Evolutionary conservation across 1,284 basidiomycete genomes (phyloP).

Genomic region (Trichosporon sp.): DNA sequence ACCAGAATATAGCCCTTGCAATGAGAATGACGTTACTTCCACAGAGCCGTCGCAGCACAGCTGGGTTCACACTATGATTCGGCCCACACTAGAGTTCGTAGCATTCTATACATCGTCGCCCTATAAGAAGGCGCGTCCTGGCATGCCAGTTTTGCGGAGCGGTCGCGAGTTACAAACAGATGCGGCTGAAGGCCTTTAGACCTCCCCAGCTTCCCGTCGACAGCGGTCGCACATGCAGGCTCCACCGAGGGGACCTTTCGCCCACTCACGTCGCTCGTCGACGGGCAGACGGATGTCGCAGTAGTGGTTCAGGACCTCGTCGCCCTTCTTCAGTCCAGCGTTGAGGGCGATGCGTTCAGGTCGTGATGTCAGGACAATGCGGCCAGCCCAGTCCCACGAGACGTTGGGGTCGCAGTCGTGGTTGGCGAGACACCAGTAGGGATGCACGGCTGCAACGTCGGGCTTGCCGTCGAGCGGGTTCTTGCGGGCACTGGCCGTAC

Average conservation of each 20-base stretch:
- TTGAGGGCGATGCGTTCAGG: not conserved
- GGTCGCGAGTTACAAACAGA: too few relatives aligned
- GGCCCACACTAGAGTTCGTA: too few relatives aligned
- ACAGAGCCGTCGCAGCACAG: too few relatives aligned
- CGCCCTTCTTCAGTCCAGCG: slow-evolving; percentile 9
- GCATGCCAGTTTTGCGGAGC: too few relatives aligned
- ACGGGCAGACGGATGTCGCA: slow-evolving; percentile 18
- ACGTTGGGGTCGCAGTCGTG: slow-evolving; percentile 22
- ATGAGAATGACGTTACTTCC: too few relatives aligned
- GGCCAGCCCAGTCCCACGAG: slow-evolving; percentile 18
- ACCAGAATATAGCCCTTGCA: too few relatives aligned
- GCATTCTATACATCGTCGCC: too few relatives aligned
- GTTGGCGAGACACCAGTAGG: slow-evolving; percentile 21
- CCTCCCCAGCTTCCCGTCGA: slow-evolving; percentile 7
- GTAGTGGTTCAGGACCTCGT: slow-evolving; percentile 20
- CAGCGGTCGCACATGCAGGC: slow-evolving; percentile 16
- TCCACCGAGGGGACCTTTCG: slow-evolving; percentile 15
- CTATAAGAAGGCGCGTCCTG: too few relatives aligned
- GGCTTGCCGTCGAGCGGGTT: slow-evolving; percentile 12
- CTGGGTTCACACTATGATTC: too few relatives aligned
- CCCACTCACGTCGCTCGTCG: slow-evolving; percentile 17
- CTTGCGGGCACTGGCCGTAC: slow-evolving; percentile 17
- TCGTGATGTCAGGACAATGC: slow-evolving; percentile 10
- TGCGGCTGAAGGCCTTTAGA: too few relatives aligned
- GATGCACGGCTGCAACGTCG: slow-evolving; percentile 19